Conservation (phyloP, 257 asterid species). For the Nicotiana attenuata region DNA sequence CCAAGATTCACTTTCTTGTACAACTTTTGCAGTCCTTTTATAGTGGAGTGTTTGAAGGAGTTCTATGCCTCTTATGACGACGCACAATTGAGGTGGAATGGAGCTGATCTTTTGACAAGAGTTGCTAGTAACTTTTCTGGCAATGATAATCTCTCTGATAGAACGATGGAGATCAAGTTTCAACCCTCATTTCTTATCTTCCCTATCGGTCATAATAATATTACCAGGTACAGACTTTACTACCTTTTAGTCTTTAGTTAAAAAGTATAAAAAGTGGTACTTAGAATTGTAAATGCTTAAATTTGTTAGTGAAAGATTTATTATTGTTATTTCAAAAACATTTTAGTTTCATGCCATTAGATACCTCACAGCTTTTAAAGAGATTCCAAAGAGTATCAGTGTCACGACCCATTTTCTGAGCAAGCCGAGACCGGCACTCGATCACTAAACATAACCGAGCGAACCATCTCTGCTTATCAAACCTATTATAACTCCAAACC, state of each 20-base stretch:
- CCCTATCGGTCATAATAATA: conserved; percentile 42
- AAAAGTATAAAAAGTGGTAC: background rate
- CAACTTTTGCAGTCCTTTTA: conserved; percentile 57
- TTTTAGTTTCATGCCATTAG: background rate
- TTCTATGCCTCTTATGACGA: conserved; percentile 87
- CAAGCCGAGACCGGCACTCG: too few relatives aligned
- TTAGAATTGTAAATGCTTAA: background rate
- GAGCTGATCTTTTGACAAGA: conserved; percentile 82
- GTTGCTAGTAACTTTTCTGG: conserved; percentile 47
- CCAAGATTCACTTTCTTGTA: conserved; percentile 3
- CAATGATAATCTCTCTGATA: conserved; percentile 23
- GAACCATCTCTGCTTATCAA: too few relatives aligned
- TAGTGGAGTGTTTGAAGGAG: conserved; percentile 77
- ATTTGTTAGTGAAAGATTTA: background rate
- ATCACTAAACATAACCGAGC: too few relatives aligned
- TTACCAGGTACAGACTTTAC: conserved; percentile 47
- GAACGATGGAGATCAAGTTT: conserved; percentile 40
- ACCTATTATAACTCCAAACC: too few relatives aligned
- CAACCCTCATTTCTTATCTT: conserved; percentile 57
- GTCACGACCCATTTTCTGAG: too few relatives aligned
- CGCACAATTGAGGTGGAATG: conserved; percentile 70
- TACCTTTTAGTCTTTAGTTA: background rate
- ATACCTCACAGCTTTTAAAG: background rate
- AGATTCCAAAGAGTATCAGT: background rate
- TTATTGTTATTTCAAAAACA: background rate